Conservation (phyloP, 108 stramenopile species). For the Seminavis robusta region DNA sequence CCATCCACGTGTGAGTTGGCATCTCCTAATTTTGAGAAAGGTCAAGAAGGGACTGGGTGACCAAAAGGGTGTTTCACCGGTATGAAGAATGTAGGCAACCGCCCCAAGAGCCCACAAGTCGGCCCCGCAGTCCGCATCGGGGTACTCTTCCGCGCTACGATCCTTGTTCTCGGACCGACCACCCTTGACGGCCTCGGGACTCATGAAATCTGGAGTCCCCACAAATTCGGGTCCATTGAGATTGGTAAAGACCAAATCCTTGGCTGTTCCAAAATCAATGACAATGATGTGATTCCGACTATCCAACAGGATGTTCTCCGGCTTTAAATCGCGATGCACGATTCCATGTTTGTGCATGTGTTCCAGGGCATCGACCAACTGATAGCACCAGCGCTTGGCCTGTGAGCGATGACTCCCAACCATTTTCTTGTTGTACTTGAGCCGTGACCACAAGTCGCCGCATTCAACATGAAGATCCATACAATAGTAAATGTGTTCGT, state of each 20-base stretch:
- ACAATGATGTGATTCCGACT: slow-evolving; percentile 76
- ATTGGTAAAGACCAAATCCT: slow-evolving; percentile 89
- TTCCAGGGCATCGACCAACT: slow-evolving; percentile 86
- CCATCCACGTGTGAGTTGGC: slow-evolving; percentile 29
- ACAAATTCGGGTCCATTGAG: slow-evolving; percentile 99
- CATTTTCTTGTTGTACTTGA: slow-evolving; percentile 43
- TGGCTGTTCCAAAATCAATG: slow-evolving; percentile 97
- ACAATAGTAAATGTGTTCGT: slow-evolving; percentile 87
- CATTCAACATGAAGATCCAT: slow-evolving; percentile 88
- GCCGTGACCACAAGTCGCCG: not conserved
- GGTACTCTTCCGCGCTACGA: not conserved
- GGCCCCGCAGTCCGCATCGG: slow-evolving; percentile 46
- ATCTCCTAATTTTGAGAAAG: slow-evolving; percentile 82
- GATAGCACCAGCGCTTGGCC: slow-evolving; percentile 75
- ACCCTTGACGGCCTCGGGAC: slow-evolving; percentile 89
- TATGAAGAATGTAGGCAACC: slow-evolving; percentile 66
- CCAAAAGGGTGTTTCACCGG: slow-evolving; percentile 79
- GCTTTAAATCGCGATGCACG: slow-evolving; percentile 97
- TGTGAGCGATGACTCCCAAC: slow-evolving; percentile 69
- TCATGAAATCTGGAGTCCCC: slow-evolving; percentile 99
- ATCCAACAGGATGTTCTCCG: slow-evolving; percentile 90
- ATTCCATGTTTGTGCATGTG: slow-evolving; percentile 88
- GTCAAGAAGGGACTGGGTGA: slow-evolving; percentile 82
- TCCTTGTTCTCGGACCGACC: slow-evolving; percentile 4
- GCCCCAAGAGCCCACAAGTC: slow-evolving; percentile 88